Percentiles rank a stretch among this genome's conserved stretches.
phyloP scores from a whole-genome alignment of 148 eudicot species.

The Chenopodium berlandieri region DNA sequence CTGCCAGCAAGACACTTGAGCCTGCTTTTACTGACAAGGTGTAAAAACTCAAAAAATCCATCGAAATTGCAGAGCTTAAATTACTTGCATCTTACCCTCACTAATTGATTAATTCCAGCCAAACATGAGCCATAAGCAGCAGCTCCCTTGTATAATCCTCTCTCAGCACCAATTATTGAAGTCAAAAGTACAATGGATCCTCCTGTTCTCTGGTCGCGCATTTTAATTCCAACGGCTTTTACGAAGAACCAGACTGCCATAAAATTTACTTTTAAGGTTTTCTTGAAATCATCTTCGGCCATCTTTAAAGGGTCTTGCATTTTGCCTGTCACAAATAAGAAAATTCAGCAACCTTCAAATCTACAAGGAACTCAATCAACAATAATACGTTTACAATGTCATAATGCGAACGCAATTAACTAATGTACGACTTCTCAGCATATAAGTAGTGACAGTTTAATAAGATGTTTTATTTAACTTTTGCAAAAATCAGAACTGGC shows the following conservation, averaged over 20 bases:
- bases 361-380: background rate
- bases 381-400: background rate
- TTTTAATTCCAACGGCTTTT: conserved; percentile 67
- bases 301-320: conserved; percentile 66
- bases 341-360: conserved; percentile 3
- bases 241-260: conserved; percentile 78
- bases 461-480: too few species aligned
- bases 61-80: background rate
- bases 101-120: conserved; percentile 80
- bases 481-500: too few species aligned
- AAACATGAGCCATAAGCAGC: conserved; percentile 87
- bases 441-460: background rate
- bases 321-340: conserved; percentile 51
- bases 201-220: conserved; percentile 79
- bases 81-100: conserved; percentile 51
- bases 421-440: background rate
- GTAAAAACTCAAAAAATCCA: background rate
- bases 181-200: conserved; percentile 82
- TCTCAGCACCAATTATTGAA: conserved; percentile 77
- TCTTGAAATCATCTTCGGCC: conserved; percentile 70
- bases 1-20: background rate
- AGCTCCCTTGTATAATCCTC: conserved; percentile 87
- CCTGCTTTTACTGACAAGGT: background rate
- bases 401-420: background rate
- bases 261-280: conserved; percentile 63